Percentiles rank a stretch among this genome's conserved stretches.
These are phyloP conservation scores for Hanseniaspora meyeri DNA, from an alignment of 805 yeast genomes.

Conservation along the genomic window DNA sequence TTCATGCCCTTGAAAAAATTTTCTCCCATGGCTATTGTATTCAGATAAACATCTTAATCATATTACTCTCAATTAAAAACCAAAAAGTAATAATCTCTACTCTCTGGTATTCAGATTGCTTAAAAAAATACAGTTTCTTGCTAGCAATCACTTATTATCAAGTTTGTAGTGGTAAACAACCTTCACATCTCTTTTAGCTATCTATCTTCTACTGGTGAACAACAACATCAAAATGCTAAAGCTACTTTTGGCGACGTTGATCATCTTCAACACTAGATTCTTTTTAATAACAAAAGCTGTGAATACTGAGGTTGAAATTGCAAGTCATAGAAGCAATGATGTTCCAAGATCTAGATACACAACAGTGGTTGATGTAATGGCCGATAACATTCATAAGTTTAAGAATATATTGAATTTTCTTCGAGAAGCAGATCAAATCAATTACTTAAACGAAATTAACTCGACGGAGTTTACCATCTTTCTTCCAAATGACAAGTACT, in stretches of 20 bases:
- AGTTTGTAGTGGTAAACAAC: too few species aligned
- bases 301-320: background rate
- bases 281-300: background rate
- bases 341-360: conserved; percentile 20
- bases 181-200: too few species aligned
- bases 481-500: conserved; percentile 15
- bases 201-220: too few species aligned
- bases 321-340: background rate
- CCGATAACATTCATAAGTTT: conserved; percentile 49
- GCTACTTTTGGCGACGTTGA: background rate
- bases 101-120: too few species aligned
- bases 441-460: conserved; percentile 42
- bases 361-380: conserved; percentile 56
- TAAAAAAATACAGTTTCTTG: too few species aligned
- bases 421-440: conserved; percentile 55
- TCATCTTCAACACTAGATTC: background rate
- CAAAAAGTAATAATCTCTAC: too few species aligned
- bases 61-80: too few species aligned
- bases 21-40: too few species aligned
- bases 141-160: too few species aligned
- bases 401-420: conserved; percentile 44
- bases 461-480: conserved; percentile 47
- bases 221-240: background rate
- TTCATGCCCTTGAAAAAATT: too few species aligned
- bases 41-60: too few species aligned